Base-by-base conservation (phyloP, 2,329 filamentous ascomycete genomes). In the Pestalotiopsis sp. region DNA sequence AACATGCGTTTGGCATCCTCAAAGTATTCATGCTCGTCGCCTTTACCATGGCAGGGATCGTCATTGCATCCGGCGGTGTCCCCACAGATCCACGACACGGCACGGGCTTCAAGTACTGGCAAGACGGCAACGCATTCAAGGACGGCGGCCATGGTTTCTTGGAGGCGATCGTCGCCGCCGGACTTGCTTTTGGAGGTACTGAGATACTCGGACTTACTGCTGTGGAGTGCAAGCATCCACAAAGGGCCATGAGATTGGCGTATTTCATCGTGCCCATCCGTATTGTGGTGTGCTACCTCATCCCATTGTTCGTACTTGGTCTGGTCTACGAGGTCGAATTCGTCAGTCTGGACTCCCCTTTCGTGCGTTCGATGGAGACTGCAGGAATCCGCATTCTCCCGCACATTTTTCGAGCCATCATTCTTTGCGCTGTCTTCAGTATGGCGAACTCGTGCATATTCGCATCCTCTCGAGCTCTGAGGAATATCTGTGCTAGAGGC, bases 41-140 rank as follows among this genome's bases (percentile, higher is more conserved):
- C 20, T 91, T 90, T 77, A 87, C 90, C 70, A 79, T 90, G 67
- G 79, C 88, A 4, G 86, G 84, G 17, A 83, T 88, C 64, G 80
- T 88, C 65, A 82, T 88, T 71, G 82, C 86, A 68, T 78, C 77
- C 41, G 85, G 85, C 4, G 85, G 83, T 45, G 84, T 86, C 38
- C 81, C 84, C 63, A 77, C 81, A 45, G 80, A 86, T 62, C 62
- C 70, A 11, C 72, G 76, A 55, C 83, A 82, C 17, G 85, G 86
- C 72, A 85, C 87, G 68, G 84, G 87, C 11, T 83, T 81, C 13
- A 78, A 80, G 41, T 86, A 85, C 74, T 89, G 86, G 86, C 79
- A 82, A 64, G 75, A 83, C 23, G 81, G 81, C 20, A 81, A 81
- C 4, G 83, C 85, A 0, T 82, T 84, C 72, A 73, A 76, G 55